Evolutionary conservation across 352 stramenopile genomes (phyloP).

Genomic region (Phytophthora ramorum): DNA sequence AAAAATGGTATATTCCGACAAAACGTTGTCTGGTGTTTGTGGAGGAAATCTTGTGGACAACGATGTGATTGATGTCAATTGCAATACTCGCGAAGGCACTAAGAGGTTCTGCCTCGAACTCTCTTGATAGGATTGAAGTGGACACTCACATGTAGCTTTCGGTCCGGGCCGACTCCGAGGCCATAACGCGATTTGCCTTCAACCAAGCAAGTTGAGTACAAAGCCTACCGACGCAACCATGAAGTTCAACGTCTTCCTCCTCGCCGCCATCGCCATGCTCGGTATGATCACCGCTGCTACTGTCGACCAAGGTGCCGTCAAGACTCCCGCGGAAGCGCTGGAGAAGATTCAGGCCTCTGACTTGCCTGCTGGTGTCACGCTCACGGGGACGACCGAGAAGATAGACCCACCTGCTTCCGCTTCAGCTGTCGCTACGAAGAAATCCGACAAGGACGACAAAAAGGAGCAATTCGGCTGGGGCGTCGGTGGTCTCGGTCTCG

Average conservation of each 20-base stretch:
- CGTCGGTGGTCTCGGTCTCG: neutral
- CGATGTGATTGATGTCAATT: neutral
- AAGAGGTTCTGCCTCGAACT: no score
- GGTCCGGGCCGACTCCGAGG: no score
- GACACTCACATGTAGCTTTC: no score
- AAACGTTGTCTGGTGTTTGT: no score
- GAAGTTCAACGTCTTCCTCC: constrained; percentile 23
- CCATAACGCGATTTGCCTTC: constrained; percentile 12
- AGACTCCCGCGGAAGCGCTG: constrained; percentile 16
- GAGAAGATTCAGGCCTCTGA: constrained; percentile 1
- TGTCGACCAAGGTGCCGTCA: constrained; percentile 12
- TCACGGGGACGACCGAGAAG: constrained; percentile 9
- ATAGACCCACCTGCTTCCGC: neutral
- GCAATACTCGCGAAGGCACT: neutral
- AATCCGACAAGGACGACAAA: constrained; percentile 1
- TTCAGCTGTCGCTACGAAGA: neutral
- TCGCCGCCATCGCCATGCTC: constrained; percentile 13
- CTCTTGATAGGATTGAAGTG: no score
- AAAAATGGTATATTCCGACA: no score
- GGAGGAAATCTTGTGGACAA: no score
- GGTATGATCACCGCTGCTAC: constrained; percentile 1
- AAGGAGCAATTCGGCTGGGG: constrained; percentile 3
- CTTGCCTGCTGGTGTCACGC: constrained; percentile 12
- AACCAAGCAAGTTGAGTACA: constrained; percentile 8
- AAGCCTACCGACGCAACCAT: constrained; percentile 1